Conservation (phyloP, 73 alveolate species). For the Uronychia binucleata region DNA sequence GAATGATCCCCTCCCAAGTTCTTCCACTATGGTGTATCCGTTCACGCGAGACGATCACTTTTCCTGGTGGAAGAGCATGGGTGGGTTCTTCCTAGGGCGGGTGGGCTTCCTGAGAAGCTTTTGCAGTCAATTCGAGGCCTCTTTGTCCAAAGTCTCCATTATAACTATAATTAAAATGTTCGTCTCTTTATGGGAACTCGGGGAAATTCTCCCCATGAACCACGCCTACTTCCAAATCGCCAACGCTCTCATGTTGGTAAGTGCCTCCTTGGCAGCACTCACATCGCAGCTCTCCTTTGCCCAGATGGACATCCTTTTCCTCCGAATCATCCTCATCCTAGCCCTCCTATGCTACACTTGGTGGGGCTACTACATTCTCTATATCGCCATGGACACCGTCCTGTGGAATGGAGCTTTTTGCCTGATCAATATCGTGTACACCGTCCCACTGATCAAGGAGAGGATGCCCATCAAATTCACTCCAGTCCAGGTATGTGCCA, state of each 20-base stretch:
- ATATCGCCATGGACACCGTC: slow-evolving; percentile 18
- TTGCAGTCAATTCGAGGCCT: background rate
- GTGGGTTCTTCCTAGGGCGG: background rate
- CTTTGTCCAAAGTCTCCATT: background rate
- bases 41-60: background rate
- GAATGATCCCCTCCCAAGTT: background rate
- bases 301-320: slow-evolving; percentile 9
- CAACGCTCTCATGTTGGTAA: background rate
- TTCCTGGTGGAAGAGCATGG: background rate
- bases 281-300: slow-evolving; percentile 1
- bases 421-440: slow-evolving; percentile 9
- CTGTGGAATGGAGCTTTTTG: slow-evolving; percentile 6
- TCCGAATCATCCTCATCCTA: background rate
- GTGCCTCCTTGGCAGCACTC: background rate
- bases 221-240: background rate
- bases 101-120: background rate
- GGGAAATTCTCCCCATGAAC: background rate
- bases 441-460: slow-evolving; percentile 7
- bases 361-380: background rate
- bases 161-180: background rate
- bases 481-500: background rate
- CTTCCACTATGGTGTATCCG: background rate
- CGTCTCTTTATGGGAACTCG: background rate
- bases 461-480: slow-evolving; percentile 34
- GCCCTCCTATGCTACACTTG: background rate